These are phyloP conservation scores for Triticum urartu DNA, from an alignment of 176 grass and related monocot genomes.

Conservation along the genomic window DNA sequence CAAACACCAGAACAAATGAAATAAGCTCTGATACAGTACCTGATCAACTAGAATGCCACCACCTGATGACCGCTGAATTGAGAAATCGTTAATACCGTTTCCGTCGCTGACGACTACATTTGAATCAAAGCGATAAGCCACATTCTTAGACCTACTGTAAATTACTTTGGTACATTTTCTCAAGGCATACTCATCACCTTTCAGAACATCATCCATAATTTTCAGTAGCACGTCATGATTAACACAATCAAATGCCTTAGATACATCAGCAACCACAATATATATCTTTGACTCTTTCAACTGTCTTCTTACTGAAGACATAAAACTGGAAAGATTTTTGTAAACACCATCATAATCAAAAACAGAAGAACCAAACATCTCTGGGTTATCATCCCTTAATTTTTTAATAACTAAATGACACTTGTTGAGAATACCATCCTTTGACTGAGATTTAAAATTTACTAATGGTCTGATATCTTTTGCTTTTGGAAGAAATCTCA, in stretches of 20 bases:
- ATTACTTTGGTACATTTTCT: conserved; percentile 57
- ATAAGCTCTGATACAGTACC: conserved; percentile 47
- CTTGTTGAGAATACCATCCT: conserved; percentile 42
- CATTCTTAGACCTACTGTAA: conserved; percentile 39
- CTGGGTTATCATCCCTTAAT: conserved; percentile 58
- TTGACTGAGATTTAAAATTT: conserved; percentile 62
- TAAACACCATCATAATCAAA: conserved; percentile 82
- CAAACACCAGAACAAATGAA: conserved; percentile 9
- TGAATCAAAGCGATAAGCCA: conserved; percentile 44
- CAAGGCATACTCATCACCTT: conserved; percentile 53
- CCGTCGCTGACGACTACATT: conserved; percentile 41
- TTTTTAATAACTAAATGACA: conserved; percentile 61
- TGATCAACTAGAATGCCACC: conserved; percentile 73
- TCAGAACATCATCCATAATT: conserved; percentile 56
- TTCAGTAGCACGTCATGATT: conserved; percentile 60
- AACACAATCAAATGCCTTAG: conserved; percentile 85
- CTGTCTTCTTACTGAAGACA: conserved; percentile 45
- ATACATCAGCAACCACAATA: conserved; percentile 92
- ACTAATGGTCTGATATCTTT: conserved; percentile 67
- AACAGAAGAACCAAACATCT: conserved; percentile 88
- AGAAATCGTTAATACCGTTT: conserved; percentile 32
- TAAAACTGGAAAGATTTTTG: conserved; percentile 55
- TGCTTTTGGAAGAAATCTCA: conserved; percentile 83
- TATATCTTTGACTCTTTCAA: conserved; percentile 48
- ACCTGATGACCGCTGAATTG: conserved; percentile 58